These are phyloP conservation scores for Chlorella sp. DNA, from an alignment of 139 green algal genomes.

Conservation along the genomic window DNA sequence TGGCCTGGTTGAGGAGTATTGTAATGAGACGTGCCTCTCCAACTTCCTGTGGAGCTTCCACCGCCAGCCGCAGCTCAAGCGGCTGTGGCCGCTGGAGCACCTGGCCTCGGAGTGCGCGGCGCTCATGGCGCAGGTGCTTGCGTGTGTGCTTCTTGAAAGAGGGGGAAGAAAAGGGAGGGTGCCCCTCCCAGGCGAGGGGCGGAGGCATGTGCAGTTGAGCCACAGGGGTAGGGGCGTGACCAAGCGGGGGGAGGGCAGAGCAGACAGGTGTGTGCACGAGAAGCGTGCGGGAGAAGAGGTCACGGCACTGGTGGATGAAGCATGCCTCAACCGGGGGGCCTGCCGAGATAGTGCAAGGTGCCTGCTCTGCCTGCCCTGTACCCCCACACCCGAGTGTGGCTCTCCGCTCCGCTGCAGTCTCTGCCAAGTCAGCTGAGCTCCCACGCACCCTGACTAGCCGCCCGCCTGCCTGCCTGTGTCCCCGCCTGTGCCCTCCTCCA, in stretches of 20 bases:
- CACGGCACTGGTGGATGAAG: too few species aligned
- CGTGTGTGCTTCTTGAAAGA: not conserved
- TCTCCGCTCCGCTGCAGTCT: not conserved
- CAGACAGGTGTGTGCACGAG: too few species aligned
- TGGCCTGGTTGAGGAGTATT: conserved; percentile 19
- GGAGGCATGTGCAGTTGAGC: not conserved
- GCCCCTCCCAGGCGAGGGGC: too few species aligned
- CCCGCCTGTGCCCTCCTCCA: not conserved
- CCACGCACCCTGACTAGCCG: not conserved
- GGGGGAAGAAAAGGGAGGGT: not conserved
- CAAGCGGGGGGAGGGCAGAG: too few species aligned
- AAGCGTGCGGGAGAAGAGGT: too few species aligned
- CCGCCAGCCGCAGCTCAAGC: not conserved
- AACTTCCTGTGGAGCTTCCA: not conserved
- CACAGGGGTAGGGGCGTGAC: not conserved
- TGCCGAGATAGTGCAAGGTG: not conserved
- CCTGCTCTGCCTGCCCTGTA: not conserved
- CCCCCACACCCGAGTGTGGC: not conserved
- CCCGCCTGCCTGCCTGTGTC: not conserved
- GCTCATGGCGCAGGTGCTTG: not conserved
- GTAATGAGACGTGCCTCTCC: not conserved
- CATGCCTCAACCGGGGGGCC: not conserved
- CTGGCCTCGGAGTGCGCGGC: not conserved
- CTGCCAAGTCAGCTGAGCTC: not conserved
- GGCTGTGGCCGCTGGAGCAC: conserved; percentile 3